Percentiles rank a stretch among this genome's conserved stretches.
Conservation (phyloP, 257 asterid genomes). For the Gentiana macrophylla region DNA sequence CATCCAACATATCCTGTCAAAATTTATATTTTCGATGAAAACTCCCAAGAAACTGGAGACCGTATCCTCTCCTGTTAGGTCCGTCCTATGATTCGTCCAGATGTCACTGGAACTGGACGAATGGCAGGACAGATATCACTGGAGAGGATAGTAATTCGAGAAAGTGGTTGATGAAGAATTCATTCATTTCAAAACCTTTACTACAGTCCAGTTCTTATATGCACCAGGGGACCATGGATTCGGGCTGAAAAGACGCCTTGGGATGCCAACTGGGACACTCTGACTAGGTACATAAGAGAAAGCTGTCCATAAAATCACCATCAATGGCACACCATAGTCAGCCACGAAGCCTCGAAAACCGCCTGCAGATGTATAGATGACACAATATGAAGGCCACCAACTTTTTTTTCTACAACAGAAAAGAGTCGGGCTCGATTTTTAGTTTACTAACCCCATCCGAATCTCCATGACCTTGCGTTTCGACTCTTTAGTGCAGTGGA, state of each 20-base stretch:
- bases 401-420: too few species aligned
- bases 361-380: conserved; percentile 26
- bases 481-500: conserved; percentile 71
- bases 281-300: conserved; percentile 61
- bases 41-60: too few species aligned
- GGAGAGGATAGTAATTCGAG: too few species aligned
- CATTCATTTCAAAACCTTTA: conserved; percentile 37
- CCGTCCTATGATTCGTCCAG: too few species aligned
- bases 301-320: conserved; percentile 89
- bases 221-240: conserved; percentile 97
- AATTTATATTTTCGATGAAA: conserved; percentile 5
- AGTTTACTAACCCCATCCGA: conserved; percentile 54
- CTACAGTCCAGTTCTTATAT: conserved; percentile 80
- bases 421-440: background rate
- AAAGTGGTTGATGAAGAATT: background rate
- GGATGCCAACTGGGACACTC: conserved; percentile 79
- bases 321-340: conserved; percentile 90
- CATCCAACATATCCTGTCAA: conserved; percentile 69
- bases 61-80: too few species aligned
- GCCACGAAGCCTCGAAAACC: conserved; percentile 80
- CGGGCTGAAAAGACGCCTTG: conserved; percentile 88
- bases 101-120: too few species aligned
- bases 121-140: too few species aligned
- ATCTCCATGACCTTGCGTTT: conserved; percentile 86
- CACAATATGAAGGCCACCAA: background rate